These are phyloP conservation scores for Kregervanrija delftensis DNA, from an alignment of 805 yeast species.

Conservation along the genomic window DNA sequence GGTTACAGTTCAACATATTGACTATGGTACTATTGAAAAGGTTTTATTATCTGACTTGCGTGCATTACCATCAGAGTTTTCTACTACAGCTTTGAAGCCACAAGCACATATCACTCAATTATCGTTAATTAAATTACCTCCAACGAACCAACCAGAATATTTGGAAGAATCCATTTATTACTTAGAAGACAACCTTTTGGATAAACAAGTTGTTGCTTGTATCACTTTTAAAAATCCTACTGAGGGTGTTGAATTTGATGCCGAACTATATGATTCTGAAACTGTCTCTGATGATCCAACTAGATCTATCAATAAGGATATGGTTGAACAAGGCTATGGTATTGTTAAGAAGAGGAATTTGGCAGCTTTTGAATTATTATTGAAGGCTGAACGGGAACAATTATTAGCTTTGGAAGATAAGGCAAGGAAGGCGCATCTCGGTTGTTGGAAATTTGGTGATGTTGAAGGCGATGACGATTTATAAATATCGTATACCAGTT, in stretches of 20 bases:
- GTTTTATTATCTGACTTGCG: slow-evolving; percentile 41
- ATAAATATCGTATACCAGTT: background rate
- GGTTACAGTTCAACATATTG: slow-evolving; percentile 51
- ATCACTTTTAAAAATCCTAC: slow-evolving; percentile 35
- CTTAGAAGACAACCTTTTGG: slow-evolving; percentile 46
- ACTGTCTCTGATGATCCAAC: slow-evolving; percentile 45
- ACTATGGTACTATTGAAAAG: slow-evolving; percentile 49
- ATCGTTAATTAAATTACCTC: slow-evolving; percentile 51
- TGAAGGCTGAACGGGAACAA: slow-evolving; percentile 31
- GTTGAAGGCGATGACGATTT: slow-evolving; percentile 48
- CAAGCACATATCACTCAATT: slow-evolving; percentile 52
- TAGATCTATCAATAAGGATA: slow-evolving; percentile 52
- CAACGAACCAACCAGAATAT: slow-evolving; percentile 47
- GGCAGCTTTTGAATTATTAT: slow-evolving; percentile 29
- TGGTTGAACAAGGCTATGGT: slow-evolving; percentile 55
- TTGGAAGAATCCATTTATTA: slow-evolving; percentile 45
- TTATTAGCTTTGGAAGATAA: slow-evolving; percentile 36
- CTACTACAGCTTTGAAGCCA: slow-evolving; percentile 32
- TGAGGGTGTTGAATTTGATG: slow-evolving; percentile 40
- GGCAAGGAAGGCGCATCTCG: slow-evolving; percentile 46
- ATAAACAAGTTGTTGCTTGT: slow-evolving; percentile 47
- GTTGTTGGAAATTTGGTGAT: slow-evolving; percentile 77
- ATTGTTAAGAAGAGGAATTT: slow-evolving; percentile 37
- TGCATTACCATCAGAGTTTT: slow-evolving; percentile 46
- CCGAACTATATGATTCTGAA: slow-evolving; percentile 50